Conservation (phyloP, 176 grass and related monocot genomes). For the Phoenix roebelenii region DNA sequence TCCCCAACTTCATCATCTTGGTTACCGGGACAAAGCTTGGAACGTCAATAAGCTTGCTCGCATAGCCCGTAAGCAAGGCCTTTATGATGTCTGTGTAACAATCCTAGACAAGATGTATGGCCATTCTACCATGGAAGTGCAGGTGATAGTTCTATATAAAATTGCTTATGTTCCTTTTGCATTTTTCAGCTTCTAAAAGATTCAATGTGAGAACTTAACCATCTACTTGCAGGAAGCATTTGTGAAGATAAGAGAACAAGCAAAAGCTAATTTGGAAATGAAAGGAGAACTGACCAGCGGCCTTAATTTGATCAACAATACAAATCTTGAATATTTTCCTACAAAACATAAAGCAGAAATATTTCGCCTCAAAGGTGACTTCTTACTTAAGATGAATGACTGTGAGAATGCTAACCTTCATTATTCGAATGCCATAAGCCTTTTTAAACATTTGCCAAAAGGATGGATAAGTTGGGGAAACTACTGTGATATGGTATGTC, state of each 20-base stretch:
- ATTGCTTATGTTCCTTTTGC: not conserved
- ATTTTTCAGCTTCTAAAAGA: constrained; percentile 5
- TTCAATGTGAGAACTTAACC: not conserved
- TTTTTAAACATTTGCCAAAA: constrained; percentile 95
- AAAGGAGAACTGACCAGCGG: constrained; percentile 90
- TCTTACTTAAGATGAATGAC: constrained; percentile 82
- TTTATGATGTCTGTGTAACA: constrained; percentile 92
- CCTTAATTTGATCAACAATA: constrained; percentile 88
- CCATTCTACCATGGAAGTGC: constrained; percentile 99
- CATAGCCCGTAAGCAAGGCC: constrained; percentile 91
- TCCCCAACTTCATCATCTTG: constrained; percentile 97
- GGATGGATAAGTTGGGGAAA: constrained; percentile 99
- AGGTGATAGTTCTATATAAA: constrained; percentile 46
- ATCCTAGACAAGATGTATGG: constrained; percentile 99
- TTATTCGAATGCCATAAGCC: constrained; percentile 85
- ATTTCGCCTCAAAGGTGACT: constrained; percentile 88
- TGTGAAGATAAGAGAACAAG: constrained; percentile 99
- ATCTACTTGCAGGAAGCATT: constrained; percentile 82
- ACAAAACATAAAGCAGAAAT: constrained; percentile 96
- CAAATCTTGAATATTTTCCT: constrained; percentile 95
- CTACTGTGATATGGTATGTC: constrained; percentile 95
- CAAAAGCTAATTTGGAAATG: constrained; percentile 95
- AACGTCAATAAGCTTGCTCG: constrained; percentile 99
- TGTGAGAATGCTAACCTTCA: constrained; percentile 56
- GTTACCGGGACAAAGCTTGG: constrained; percentile 96